These are phyloP conservation scores for Colletotrichum somersetense DNA, from an alignment of 2,329 filamentous ascomycete species.

Conservation along the genomic window DNA sequence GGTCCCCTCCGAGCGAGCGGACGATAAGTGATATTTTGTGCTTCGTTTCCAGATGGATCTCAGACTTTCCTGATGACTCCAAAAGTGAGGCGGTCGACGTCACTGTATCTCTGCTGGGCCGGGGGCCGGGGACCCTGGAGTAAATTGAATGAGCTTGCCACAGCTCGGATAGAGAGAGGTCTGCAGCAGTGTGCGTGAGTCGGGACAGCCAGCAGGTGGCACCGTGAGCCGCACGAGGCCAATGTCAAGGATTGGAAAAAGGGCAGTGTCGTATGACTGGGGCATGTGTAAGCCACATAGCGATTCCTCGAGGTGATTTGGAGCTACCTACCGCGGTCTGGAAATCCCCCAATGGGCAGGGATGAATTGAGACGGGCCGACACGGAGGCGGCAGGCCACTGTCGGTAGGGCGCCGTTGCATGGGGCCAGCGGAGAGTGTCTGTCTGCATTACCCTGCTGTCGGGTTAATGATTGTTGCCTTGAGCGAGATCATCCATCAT, in stretches of 20 bases:
- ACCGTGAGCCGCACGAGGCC: conserved; percentile 10
- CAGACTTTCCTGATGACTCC: background rate
- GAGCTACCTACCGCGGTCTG: background rate
- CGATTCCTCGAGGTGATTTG: background rate
- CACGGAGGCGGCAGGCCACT: conserved; percentile 11
- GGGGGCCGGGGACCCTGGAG: conserved; percentile 12
- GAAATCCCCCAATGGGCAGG: conserved; percentile 3
- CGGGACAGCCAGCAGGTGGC: conserved; percentile 11
- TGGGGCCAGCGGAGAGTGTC: conserved; percentile 2
- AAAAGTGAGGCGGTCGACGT: conserved; percentile 15
- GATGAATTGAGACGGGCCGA: conserved; percentile 8
- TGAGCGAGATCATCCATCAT: background rate
- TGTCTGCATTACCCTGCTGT: background rate
- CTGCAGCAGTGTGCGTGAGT: conserved; percentile 15
- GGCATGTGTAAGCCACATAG: background rate
- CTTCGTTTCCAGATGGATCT: background rate
- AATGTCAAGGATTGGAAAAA: conserved; percentile 1
- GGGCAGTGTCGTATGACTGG: conserved; percentile 30
- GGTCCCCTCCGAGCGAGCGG: background rate
- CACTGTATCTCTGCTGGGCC: conserved; percentile 7
- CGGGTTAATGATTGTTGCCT: background rate
- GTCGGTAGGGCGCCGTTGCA: conserved; percentile 24
- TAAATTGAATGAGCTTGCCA: background rate
- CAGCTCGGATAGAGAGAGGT: background rate
- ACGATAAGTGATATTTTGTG: no score